Evolutionary conservation across 148 eudicot genomes (phyloP).

Genomic region (Fagopyrum esculentum): DNA sequence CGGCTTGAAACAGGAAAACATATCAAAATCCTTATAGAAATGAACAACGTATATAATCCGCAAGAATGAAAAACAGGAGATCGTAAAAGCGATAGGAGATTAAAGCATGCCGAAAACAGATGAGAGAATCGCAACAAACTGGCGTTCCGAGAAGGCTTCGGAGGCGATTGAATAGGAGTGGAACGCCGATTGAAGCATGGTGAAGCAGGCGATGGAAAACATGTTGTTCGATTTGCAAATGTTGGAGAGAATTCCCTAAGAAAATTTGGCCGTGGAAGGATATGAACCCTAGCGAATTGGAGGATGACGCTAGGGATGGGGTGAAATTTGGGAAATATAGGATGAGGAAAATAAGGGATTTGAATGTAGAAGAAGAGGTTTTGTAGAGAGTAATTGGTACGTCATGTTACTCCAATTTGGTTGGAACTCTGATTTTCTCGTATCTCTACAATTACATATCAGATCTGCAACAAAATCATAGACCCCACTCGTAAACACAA

Average conservation of each 20-base stretch:
- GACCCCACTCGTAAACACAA: no score
- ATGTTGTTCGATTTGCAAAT: constrained; percentile 14
- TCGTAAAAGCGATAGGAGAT: neutral
- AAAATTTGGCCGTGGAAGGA: neutral
- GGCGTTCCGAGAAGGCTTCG: constrained; percentile 67
- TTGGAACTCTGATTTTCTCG: neutral
- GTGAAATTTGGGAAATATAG: neutral
- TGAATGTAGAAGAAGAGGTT: neutral
- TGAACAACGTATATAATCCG: constrained; percentile 26
- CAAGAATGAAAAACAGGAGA: neutral
- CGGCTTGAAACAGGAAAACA: constrained; percentile 41
- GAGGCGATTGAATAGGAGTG: constrained; percentile 65
- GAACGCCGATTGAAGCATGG: constrained; percentile 43
- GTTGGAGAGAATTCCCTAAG: neutral
- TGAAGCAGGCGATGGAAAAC: constrained; percentile 31
- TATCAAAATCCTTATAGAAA: constrained; percentile 36
- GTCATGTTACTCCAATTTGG: neutral
- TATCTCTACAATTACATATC: no score
- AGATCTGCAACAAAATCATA: no score
- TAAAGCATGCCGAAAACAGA: neutral
- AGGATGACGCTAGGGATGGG: neutral
- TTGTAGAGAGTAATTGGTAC: no score
- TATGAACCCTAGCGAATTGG: neutral
- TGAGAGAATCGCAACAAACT: constrained; percentile 7
- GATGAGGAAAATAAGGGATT: neutral